Conservation (phyloP, 192 early-diverging fungal species). For the Coemansia sp. region DNA sequence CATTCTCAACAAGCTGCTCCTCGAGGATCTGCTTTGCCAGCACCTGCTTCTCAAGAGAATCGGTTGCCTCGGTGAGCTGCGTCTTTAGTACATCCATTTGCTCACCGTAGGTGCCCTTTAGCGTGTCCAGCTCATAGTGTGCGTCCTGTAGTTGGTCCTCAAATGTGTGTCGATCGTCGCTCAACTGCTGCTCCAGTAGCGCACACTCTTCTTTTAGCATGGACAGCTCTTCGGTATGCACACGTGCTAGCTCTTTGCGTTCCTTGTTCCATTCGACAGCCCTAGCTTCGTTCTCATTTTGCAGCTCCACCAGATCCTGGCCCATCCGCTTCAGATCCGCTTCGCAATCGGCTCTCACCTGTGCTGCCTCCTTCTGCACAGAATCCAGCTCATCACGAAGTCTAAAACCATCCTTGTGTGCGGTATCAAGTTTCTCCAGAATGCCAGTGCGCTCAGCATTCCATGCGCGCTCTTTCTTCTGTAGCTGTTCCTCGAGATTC, state of each 20-base stretch:
- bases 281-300: conserved; percentile 7
- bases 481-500: conserved; percentile 17
- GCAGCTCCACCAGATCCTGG: conserved; percentile 23
- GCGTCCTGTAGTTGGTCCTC: conserved; percentile 23
- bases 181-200: conserved; percentile 23
- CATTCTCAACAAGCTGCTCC: conserved; percentile 15
- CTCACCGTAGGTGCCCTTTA: conserved; percentile 2
- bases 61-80: conserved; percentile 7
- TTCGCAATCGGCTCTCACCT: conserved; percentile 29
- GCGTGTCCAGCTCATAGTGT: conserved; percentile 17
- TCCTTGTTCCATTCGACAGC: conserved; percentile 23
- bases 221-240: conserved; percentile 20
- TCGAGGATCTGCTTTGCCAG: conserved; percentile 5
- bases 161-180: conserved; percentile 19
- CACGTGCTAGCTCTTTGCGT: conserved; percentile 21
- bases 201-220: conserved; percentile 25
- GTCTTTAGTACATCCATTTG: conserved; percentile 5
- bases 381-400: conserved; percentile 44
- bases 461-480: conserved; percentile 31
- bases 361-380: conserved; percentile 28
- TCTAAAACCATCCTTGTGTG: conserved; percentile 48
- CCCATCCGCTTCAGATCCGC: conserved; percentile 32
- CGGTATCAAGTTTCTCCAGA: conserved; percentile 43
- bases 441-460: conserved; percentile 28
- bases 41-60: conserved; percentile 11